These are phyloP conservation scores for Ogataea polymorpha DNA, from an alignment of 805 yeast genomes.

Conservation along the genomic window DNA sequence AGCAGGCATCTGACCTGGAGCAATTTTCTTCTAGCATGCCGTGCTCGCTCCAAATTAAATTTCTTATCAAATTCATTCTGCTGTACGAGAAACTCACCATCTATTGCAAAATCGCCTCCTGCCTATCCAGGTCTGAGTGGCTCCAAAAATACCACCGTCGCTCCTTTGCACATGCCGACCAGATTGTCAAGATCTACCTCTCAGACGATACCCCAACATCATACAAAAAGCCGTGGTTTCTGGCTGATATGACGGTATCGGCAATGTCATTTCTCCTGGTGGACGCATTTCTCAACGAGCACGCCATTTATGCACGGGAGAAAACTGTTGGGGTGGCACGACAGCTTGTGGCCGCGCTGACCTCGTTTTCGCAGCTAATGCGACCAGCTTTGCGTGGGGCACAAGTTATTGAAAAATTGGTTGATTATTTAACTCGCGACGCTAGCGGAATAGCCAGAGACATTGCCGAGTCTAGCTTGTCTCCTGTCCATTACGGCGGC, in stretches of 20 bases:
- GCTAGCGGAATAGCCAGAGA: neutral
- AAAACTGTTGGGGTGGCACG: neutral
- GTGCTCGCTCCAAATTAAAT: neutral
- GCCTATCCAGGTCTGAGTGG: conserved; percentile 20
- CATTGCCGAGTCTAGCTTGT: neutral
- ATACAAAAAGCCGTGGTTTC: conserved; percentile 16
- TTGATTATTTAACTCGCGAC: conserved; percentile 4
- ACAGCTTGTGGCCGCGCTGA: conserved; percentile 12
- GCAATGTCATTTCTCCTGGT: conserved; percentile 24
- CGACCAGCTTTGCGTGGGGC: conserved; percentile 26
- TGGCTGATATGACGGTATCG: conserved; percentile 17
- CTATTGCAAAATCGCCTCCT: conserved; percentile 4
- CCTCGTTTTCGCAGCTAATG: conserved; percentile 14
- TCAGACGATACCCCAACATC: conserved; percentile 5
- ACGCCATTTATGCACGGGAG: neutral
- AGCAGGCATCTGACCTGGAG: neutral
- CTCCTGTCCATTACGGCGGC: neutral
- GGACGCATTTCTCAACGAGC: conserved; percentile 18
- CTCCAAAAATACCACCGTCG: conserved; percentile 5
- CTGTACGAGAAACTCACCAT: conserved; percentile 1
- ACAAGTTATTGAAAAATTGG: conserved; percentile 19
- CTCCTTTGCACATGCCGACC: neutral
- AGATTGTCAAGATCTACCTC: neutral
- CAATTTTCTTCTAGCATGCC: conserved; percentile 4
- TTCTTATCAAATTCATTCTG: neutral